These are phyloP conservation scores for Diaporthe sp. DNA, from an alignment of 2,329 filamentous ascomycete species.

Conservation along the genomic window DNA sequence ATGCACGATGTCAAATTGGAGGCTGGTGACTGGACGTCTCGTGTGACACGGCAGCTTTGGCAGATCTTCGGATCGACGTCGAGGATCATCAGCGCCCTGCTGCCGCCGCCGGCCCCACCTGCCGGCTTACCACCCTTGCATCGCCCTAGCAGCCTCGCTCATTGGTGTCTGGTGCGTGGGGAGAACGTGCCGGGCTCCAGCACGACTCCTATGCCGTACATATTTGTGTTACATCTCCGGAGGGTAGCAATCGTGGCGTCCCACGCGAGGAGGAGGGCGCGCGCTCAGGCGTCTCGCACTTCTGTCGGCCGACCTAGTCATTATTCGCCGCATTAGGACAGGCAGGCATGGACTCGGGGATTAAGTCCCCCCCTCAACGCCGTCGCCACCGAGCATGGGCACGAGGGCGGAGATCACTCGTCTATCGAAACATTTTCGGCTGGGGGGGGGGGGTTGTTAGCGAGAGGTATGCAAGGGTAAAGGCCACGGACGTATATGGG, in stretches of 20 bases:
- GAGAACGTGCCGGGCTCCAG: neutral
- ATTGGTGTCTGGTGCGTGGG: neutral
- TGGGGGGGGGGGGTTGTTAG: neutral
- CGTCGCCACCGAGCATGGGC: neutral
- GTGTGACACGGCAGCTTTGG: neutral
- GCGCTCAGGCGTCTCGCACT: neutral
- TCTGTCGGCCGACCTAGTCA: neutral
- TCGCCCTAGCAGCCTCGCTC: neutral
- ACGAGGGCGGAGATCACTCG: neutral
- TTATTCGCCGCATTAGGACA: neutral
- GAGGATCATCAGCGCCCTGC: slow-evolving; percentile 8
- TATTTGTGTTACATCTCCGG: neutral
- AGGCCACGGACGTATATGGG: neutral
- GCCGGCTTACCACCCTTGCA: slow-evolving; percentile 4
- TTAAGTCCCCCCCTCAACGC: neutral
- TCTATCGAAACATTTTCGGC: slow-evolving; percentile 4
- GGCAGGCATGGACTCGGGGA: neutral
- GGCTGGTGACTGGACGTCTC: neutral
- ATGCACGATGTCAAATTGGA: neutral
- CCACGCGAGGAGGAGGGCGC: neutral
- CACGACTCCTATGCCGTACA: neutral
- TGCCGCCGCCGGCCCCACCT: neutral
- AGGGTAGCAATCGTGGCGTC: neutral
- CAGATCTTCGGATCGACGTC: slow-evolving; percentile 18
- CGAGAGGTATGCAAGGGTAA: neutral